Percentiles rank a stretch among this genome's conserved stretches.
These are phyloP conservation scores for Microbotryum lychnidis-dioicae DNA, from an alignment of 1,284 basidiomycete genomes.

Conservation along the genomic window DNA sequence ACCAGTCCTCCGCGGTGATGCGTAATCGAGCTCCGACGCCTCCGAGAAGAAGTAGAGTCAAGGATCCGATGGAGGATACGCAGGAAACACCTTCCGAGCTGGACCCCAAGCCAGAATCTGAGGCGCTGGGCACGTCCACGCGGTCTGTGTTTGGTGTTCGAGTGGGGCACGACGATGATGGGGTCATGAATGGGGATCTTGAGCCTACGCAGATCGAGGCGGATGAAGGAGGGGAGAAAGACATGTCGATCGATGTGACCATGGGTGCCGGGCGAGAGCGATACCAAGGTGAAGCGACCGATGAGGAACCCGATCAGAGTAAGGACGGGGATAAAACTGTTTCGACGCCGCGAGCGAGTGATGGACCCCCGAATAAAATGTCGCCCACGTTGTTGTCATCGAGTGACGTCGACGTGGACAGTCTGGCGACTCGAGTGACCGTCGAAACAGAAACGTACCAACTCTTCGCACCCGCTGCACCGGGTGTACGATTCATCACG, in stretches of 20 bases:
- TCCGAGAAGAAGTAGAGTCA: no score
- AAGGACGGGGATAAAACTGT: neutral
- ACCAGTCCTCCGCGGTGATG: no score
- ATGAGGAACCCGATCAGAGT: neutral
- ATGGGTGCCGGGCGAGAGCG: no score
- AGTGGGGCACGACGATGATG: neutral
- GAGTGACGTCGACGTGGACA: no score
- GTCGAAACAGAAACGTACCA: no score
- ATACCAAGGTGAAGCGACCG: neutral
- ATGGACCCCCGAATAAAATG: neutral
- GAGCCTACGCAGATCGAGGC: slow-evolving; percentile 9
- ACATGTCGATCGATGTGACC: slow-evolving; percentile 6
- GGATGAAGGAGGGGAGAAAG: neutral
- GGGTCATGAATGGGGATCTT: slow-evolving; percentile 5
- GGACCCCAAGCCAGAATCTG: neutral
- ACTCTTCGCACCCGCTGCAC: no score
- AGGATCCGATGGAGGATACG: neutral
- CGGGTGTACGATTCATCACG: no score
- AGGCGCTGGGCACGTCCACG: neutral
- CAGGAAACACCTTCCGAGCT: neutral
- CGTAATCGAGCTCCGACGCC: no score
- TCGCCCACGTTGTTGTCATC: neutral
- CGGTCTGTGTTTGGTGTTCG: neutral
- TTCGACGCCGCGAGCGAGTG: slow-evolving; percentile 3
- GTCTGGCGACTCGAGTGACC: no score